Percentiles rank a stretch among this genome's conserved stretches.
These are phyloP conservation scores for Camelina sativa DNA, from an alignment of 345 rosid species.

Conservation along the genomic window DNA sequence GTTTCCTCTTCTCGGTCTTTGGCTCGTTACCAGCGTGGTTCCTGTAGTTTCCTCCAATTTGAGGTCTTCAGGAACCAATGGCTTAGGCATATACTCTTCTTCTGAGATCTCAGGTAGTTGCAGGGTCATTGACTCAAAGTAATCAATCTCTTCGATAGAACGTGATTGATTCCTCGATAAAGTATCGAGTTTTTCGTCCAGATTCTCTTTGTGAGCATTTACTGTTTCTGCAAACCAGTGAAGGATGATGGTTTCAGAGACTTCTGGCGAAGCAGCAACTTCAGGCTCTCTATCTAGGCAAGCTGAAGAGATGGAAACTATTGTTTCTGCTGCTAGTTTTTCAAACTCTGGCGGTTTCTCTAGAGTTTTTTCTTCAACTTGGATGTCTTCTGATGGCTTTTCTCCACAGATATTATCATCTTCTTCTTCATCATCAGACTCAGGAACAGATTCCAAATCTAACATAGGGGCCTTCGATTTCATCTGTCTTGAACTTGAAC, in stretches of 20 bases:
- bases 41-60: conserved; percentile 46
- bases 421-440: conserved; percentile 41
- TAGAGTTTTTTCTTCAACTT: conserved; percentile 34
- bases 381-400: conserved; percentile 21
- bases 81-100: conserved; percentile 50
- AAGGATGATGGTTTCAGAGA: conserved; percentile 48
- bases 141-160: conserved; percentile 53
- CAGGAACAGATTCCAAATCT: conserved; percentile 62
- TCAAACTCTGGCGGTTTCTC: conserved; percentile 38
- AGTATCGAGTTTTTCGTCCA: conserved; percentile 44
- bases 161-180: conserved; percentile 23
- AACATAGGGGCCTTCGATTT: conserved; percentile 49
- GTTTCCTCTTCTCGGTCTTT: conserved; percentile 64
- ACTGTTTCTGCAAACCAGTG: conserved; percentile 71
- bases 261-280: conserved; percentile 31
- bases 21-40: conserved; percentile 34
- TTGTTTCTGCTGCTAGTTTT: conserved; percentile 64
- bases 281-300: conserved; percentile 34
- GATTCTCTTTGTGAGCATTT: conserved; percentile 56
- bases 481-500: conserved; percentile 38
- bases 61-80: conserved; percentile 46
- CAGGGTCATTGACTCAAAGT: conserved; percentile 72
- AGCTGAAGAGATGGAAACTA: conserved; percentile 61
- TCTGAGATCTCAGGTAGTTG: conserved; percentile 56
- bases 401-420: background rate